These are phyloP conservation scores for Volvox carteri DNA, from an alignment of 163 green algal genomes.

Conservation along the genomic window DNA sequence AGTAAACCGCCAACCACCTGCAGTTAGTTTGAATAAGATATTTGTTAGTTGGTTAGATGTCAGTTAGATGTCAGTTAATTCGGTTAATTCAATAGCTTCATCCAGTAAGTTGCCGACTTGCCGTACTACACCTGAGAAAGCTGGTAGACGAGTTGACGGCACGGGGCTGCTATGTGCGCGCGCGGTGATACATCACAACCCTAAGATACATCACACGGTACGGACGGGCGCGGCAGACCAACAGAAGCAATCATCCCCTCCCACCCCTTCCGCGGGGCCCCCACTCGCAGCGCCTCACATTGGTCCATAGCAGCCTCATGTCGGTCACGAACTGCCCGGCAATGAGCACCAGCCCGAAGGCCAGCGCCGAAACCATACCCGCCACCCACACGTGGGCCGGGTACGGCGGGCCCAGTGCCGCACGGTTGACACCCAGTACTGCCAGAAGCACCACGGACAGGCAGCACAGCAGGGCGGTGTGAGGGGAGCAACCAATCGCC, in stretches of 20 bases:
- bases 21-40: too few relatives aligned
- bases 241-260: too few relatives aligned
- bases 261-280: neutral
- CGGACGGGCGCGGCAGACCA: too few relatives aligned
- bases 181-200: too few relatives aligned
- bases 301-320: neutral
- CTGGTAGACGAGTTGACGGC: too few relatives aligned
- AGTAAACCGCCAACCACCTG: conserved; percentile 14
- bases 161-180: too few relatives aligned
- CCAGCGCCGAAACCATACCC: neutral
- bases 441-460: conserved; percentile 22
- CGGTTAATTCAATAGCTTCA: too few relatives aligned
- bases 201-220: too few relatives aligned
- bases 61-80: too few relatives aligned
- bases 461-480: conserved; percentile 38
- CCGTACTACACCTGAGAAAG: too few relatives aligned
- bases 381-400: conserved; percentile 26
- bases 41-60: too few relatives aligned
- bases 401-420: conserved; percentile 15
- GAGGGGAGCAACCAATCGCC: neutral
- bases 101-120: too few relatives aligned
- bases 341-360: conserved; percentile 16
- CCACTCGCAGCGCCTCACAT: neutral
- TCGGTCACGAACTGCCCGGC: neutral
- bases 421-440: conserved; percentile 6